Evolutionary conservation across 2,329 filamentous ascomycete genomes (phyloP).

Genomic region (Epichloe elymi): DNA sequence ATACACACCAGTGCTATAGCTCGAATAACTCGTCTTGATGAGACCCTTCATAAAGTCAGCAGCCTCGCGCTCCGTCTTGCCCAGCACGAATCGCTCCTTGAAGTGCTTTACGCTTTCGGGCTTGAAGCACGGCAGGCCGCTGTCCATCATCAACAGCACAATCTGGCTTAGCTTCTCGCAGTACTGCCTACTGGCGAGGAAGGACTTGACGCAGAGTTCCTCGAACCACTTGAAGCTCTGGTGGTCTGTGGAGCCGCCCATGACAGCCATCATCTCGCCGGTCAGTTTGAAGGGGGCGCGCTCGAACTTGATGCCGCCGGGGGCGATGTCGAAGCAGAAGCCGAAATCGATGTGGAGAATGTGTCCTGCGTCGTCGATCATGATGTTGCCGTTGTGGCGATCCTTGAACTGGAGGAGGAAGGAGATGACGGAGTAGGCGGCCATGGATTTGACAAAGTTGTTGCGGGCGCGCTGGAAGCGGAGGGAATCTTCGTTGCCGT

Average conservation of each 20-base stretch:
- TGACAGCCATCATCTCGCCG: conserved; percentile 95
- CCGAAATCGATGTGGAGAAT: conserved; percentile 98
- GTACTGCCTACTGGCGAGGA: conserved; percentile 76
- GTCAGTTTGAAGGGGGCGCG: conserved; percentile 97
- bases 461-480: conserved; percentile 88
- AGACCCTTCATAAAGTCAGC: conserved; percentile 87
- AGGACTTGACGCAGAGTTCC: conserved; percentile 89
- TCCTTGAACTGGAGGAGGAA: conserved; percentile 98
- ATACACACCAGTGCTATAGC: conserved; percentile 86
- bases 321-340: conserved; percentile 98
- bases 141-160: conserved; percentile 90
- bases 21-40: conserved; percentile 80
- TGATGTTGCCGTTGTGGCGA: conserved; percentile 98
- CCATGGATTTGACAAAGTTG: conserved; percentile 99
- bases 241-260: conserved; percentile 75
- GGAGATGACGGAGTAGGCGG: conserved; percentile 92
- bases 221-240: conserved; percentile 95
- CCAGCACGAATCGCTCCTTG: conserved; percentile 80
- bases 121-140: conserved; percentile 93
- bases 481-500: conserved; percentile 90
- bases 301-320: conserved; percentile 94
- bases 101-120: conserved; percentile 90
- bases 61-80: conserved; percentile 82
- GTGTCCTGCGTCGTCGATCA: conserved; percentile 94
- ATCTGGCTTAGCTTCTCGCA: conserved; percentile 82